phyloP scores from a whole-genome alignment of 805 yeast genomes.

The Ogataea chonburiensis region DNA sequence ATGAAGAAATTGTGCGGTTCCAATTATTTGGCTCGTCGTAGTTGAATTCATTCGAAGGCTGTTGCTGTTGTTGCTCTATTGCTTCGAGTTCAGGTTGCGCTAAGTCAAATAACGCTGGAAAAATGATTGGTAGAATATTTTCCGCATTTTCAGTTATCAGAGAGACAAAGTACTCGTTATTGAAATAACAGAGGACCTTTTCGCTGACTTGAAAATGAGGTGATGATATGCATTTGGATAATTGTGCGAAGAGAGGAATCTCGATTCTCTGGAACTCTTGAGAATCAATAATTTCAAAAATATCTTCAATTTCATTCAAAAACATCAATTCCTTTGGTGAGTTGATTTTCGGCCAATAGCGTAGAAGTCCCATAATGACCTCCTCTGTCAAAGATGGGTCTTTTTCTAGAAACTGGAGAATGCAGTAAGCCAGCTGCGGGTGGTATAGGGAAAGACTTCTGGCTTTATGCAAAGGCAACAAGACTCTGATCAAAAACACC shows the following conservation, averaged over 20 bases:
- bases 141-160: constrained; percentile 91
- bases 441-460: constrained; percentile 87
- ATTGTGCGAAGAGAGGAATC: constrained; percentile 89
- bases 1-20: constrained; percentile 90
- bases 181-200: constrained; percentile 91
- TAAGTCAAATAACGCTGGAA: constrained; percentile 84
- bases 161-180: constrained; percentile 88
- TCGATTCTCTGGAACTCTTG: constrained; percentile 87
- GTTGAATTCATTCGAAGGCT: constrained; percentile 36
- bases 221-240: constrained; percentile 89
- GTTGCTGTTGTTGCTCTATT: constrained; percentile 32
- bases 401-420: constrained; percentile 93
- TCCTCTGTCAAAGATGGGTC: constrained; percentile 92
- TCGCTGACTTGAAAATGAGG: constrained; percentile 98
- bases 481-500: constrained; percentile 78
- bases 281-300: constrained; percentile 94
- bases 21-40: constrained; percentile 59
- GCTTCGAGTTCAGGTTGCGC: constrained; percentile 44
- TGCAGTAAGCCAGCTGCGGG: constrained; percentile 95
- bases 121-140: constrained; percentile 86
- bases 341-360: constrained; percentile 96
- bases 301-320: constrained; percentile 92
- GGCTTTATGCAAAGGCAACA: constrained; percentile 90
- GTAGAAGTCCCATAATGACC: constrained; percentile 87
- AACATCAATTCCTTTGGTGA: constrained; percentile 96